Base-by-base conservation (phyloP, 169 alveolate species). In the Plasmodium cynomolgi region DNA sequence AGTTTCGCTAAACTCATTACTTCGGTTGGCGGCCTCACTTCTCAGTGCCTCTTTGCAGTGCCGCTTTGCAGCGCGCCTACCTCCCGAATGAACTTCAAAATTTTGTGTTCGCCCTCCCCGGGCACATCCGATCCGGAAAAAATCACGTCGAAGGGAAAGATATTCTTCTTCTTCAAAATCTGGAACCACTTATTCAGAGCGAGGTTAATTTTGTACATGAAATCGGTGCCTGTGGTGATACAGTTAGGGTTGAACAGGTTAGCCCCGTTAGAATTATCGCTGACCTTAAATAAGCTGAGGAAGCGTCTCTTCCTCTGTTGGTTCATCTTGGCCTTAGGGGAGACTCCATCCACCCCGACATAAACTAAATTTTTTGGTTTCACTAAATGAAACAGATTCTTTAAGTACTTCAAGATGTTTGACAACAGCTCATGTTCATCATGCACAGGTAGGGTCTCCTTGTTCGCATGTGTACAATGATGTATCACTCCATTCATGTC, bases 61-160 rank as follows among this genome's bases (percentile, higher is more conserved):
- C 50, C 15, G 0, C 15, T 6, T 41, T 15, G 50, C 50, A n/a
- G n/a, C 56, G 0, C 0, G 23, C 58, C 1, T 90, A 90, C 94
- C 93, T 91, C 95, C 58, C 97, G 79, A 11, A 99, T 98, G 95
- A 96, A 98, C 82, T 98, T 98, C 96, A 98, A 93, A 56, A 99
- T 98, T 95, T 99, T 99, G 93, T 99, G 99, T 82, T 99, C 99
- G 15, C 99, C 99, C 93, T 98, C 99, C 17, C 99, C 99, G 3
- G 99, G 99, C 0, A 98, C 99, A 31, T 96, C 97, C 13, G 99
- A 96, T 71, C 99, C 99, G 34, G 99, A 97, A 41, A 98, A 97
- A 15, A 98, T 97, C 20, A 99, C 97, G 47, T 98, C 97, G 44
- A 98, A 85, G 98, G 99, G 98, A 39, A 93, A 90, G 41, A 96